Percentiles rank a stretch among this genome's conserved stretches.
These are phyloP conservation scores for Pythium sukuiense DNA, from an alignment of 352 stramenopile genomes.

Conservation along the genomic window DNA sequence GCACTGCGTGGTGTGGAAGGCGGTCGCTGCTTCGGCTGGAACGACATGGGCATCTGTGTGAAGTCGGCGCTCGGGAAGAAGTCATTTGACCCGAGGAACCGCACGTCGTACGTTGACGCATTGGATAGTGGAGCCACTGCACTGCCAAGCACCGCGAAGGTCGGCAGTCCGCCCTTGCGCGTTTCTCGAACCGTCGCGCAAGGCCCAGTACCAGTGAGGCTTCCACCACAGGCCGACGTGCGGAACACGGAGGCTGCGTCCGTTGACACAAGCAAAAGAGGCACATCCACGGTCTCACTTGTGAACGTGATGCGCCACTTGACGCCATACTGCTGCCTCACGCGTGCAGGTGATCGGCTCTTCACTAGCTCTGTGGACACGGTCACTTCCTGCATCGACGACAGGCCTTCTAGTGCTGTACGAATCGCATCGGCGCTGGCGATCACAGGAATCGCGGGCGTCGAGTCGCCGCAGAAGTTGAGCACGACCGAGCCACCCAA, in stretches of 20 bases:
- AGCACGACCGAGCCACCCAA: constrained; percentile 53
- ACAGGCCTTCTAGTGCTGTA: constrained; percentile 61
- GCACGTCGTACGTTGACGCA: constrained; percentile 45
- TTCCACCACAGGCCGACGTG: constrained; percentile 51
- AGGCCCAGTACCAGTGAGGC: constrained; percentile 53
- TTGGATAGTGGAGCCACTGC: constrained; percentile 15
- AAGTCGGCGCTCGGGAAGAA: constrained; percentile 34
- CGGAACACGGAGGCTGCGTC: constrained; percentile 38
- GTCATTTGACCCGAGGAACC: constrained; percentile 38
- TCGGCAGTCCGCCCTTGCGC: constrained; percentile 37
- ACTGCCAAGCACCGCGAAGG: constrained; percentile 19
- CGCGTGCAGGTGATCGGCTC: constrained; percentile 24
- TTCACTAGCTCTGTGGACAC: constrained; percentile 40
- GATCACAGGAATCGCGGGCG: constrained; percentile 40
- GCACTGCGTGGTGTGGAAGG: constrained; percentile 35
- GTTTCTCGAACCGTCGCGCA: constrained; percentile 44
- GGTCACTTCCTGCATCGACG: constrained; percentile 48
- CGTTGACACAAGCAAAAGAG: constrained; percentile 49
- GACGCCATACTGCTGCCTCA: constrained; percentile 54
- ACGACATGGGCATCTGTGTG: constrained; percentile 13
- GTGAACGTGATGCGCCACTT: constrained; percentile 73
- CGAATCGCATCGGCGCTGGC: constrained; percentile 47
- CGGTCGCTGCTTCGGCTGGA: constrained; percentile 32
- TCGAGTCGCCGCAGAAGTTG: constrained; percentile 66
- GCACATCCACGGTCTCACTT: constrained; percentile 32